Evolutionary conservation across 1,139 yeast species (phyloP), one percentile per base, ranked within the genome.

Genomic region (Groenewaldozyma sp.): DNA sequence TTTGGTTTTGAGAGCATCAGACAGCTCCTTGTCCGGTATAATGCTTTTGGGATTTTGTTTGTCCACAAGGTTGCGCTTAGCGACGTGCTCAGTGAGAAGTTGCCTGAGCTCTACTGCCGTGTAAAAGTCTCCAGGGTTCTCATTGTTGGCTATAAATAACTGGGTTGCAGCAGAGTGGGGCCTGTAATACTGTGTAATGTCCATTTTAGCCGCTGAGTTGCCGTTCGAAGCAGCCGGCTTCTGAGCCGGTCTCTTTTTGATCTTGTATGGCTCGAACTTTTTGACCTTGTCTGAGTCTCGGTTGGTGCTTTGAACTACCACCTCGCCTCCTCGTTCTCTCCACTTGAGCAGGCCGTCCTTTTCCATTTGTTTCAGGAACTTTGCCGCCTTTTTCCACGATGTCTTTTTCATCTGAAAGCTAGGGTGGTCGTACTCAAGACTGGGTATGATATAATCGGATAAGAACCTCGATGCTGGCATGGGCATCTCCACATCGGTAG

Each of bases 361-460:
- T 47, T 82, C 94, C 79, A 87, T 84, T 3, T 82, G 78, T 55
- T 86, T 88, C 41, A 88, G 64, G 53, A 78, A 86, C 59, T 87
- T 88, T 17, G 88, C 72, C 1, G 93, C 76, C 55, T 91, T 91
- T 58, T 82, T 87, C 94, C 94, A 88, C 2, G 88, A 75, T 0
- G 95, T 79, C 52, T 77, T 80, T 59, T 87, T 88, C 52, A 91
- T 73, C 44, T 73, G 77, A 33, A 84, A 73, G 34, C 68, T 68
- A n/a, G 72, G 58, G 45, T 63, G 65, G 47, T 74, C 75, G 32
- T 61, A 60, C 0, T 94, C 94, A n/a, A 88, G 62, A 57, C 86
- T 83, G 40, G 74, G 78, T 49, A 77, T 68, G 11, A 87, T 66
- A 52, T 78, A 75, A 35, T 70, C 73, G 0, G 91, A 73, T 72